phyloP scores from a whole-genome alignment of 2,329 filamentous ascomycete genomes.

The Ophiostoma novo-ulmi region DNA sequence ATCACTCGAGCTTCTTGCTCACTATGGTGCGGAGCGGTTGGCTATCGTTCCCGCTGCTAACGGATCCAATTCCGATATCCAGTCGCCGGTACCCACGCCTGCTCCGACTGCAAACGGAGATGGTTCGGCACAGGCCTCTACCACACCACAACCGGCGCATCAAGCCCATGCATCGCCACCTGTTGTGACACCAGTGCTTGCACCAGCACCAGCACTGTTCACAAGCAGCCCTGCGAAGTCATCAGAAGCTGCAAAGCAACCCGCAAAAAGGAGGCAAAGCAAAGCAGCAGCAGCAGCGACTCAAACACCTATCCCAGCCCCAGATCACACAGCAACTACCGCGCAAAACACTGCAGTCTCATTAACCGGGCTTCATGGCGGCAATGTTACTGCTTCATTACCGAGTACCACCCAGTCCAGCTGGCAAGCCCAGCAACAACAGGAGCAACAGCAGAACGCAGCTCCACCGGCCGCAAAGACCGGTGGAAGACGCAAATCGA shows the following conservation, averaged over 20 bases:
- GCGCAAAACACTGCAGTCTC: background rate
- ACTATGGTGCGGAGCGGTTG: slow-evolving; percentile 53
- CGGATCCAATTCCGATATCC: slow-evolving; percentile 30
- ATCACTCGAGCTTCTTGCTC: slow-evolving; percentile 52
- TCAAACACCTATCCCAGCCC: background rate
- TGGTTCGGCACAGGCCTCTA: background rate
- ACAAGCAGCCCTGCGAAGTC: background rate
- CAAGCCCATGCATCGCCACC: background rate
- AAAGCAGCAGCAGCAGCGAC: background rate
- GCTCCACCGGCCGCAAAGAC: too few relatives aligned
- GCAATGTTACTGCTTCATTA: too few relatives aligned
- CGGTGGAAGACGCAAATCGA: background rate
- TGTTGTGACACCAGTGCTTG: background rate
- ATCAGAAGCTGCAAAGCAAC: background rate
- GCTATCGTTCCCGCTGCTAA: slow-evolving; percentile 52
- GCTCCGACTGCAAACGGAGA: slow-evolving; percentile 26
- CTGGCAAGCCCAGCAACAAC: too few relatives aligned
- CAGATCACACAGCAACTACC: background rate
- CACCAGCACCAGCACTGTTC: background rate
- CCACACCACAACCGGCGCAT: slow-evolving; percentile 1
- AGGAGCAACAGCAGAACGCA: too few relatives aligned
- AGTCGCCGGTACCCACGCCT: slow-evolving; percentile 26
- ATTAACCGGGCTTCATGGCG: background rate
- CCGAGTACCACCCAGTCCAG: too few relatives aligned
- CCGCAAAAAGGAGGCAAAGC: background rate